phyloP scores from a whole-genome alignment of 441 rosid genomes.

The Aquilaria agallochum region DNA sequence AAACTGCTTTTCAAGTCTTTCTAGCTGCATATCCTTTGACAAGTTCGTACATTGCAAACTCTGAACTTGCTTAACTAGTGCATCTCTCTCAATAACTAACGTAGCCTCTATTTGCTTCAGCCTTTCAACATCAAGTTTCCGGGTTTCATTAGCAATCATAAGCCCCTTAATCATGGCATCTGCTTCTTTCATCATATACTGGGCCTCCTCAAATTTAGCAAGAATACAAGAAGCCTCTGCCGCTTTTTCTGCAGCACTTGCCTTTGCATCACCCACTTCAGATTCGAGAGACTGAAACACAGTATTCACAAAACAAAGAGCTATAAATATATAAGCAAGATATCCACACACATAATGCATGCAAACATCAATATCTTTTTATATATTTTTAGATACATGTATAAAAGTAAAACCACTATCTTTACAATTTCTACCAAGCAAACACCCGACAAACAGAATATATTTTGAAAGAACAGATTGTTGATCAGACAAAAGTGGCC shows the following conservation, averaged over 20 bases:
- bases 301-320: too few relatives aligned
- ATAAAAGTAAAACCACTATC: too few relatives aligned
- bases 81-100: constrained; percentile 55
- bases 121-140: constrained; percentile 64
- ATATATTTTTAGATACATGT: too few relatives aligned
- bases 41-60: constrained; percentile 50
- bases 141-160: constrained; percentile 67
- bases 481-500: too few relatives aligned
- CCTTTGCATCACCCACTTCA: constrained; percentile 74
- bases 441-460: too few relatives aligned
- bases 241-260: constrained; percentile 54
- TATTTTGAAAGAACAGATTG: too few relatives aligned
- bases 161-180: constrained; percentile 83
- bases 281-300: constrained; percentile 65
- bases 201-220: constrained; percentile 94
- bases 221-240: constrained; percentile 68
- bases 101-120: constrained; percentile 43
- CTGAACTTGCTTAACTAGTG: constrained; percentile 44
- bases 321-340: too few relatives aligned
- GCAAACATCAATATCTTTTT: too few relatives aligned
- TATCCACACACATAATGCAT: too few relatives aligned
- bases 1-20: constrained; percentile 65
- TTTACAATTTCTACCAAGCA: too few relatives aligned
- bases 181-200: constrained; percentile 82
- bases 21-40: constrained; percentile 51